Evolutionary conservation across 805 yeast species (phyloP).

Genomic region (Starmerella floris): DNA sequence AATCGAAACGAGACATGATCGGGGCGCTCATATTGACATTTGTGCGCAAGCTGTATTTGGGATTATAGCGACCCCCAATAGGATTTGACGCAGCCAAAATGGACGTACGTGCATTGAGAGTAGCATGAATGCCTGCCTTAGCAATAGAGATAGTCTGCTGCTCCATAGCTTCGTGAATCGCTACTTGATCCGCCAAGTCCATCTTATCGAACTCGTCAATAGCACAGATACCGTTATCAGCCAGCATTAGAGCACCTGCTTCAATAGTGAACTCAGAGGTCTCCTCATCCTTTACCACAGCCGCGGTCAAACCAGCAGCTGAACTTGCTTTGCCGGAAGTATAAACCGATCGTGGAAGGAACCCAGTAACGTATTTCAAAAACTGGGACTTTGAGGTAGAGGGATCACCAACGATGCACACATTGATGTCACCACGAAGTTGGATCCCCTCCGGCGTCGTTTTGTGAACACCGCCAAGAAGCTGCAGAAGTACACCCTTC

Average conservation of each 20-base stretch:
- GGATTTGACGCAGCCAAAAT: slow-evolving; percentile 99
- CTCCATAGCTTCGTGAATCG: slow-evolving; percentile 99
- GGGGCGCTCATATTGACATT: slow-evolving; percentile 95
- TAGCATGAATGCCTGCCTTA: slow-evolving; percentile 97
- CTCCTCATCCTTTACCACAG: slow-evolving; percentile 94
- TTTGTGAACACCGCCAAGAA: slow-evolving; percentile 92
- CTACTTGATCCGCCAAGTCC: slow-evolving; percentile 92
- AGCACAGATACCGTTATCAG: slow-evolving; percentile 96
- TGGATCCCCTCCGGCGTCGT: slow-evolving; percentile 86
- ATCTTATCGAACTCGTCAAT: slow-evolving; percentile 97
- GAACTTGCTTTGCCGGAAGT: slow-evolving; percentile 98
- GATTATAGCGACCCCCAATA: slow-evolving; percentile 88
- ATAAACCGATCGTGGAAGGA: slow-evolving; percentile 87
- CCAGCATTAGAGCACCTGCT: slow-evolving; percentile 97
- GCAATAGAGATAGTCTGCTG: slow-evolving; percentile 98
- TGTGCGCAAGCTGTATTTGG: slow-evolving; percentile 68
- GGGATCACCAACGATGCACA: slow-evolving; percentile 95
- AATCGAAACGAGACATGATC: slow-evolving; percentile 93
- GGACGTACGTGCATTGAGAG: slow-evolving; percentile 90
- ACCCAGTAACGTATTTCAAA: slow-evolving; percentile 78
- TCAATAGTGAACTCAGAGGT: slow-evolving; percentile 94
- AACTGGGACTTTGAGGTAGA: slow-evolving; percentile 95
- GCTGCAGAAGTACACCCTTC: slow-evolving; percentile 77
- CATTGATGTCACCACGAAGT: slow-evolving; percentile 89
- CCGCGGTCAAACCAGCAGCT: slow-evolving; percentile 97